Base-by-base conservation (phyloP, 352 stramenopile genomes). In the Phytophthora melonis region DNA sequence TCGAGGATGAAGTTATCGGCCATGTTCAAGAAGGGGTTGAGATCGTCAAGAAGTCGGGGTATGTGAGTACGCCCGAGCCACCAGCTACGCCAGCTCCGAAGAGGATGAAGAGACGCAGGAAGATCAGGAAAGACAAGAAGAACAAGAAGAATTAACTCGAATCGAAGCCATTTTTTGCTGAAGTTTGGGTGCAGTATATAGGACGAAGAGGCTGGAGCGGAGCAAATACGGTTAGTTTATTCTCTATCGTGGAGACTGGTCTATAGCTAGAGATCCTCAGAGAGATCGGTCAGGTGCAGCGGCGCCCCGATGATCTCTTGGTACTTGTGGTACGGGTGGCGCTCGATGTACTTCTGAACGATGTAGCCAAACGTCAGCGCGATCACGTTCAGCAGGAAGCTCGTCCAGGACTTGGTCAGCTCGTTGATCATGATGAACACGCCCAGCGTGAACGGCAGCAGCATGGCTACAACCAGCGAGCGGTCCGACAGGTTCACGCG, bases 381-480 rank as follows among this genome's bases (percentile, higher is more conserved):
- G 21, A 77, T 50, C 3, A 77, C 50, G 74, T 93, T 94, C 55
- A 96, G 79, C 45, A 65, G 74, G 21, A 94, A 82, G 71, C 87
- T 93, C 27, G 80, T 78, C 62, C 68, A 80, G 32, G 91, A 93
- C 76, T 95, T 95, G 67, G 88, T 83, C 72, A 94, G 70, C 72
- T 93, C 89, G 77, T 92, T 96, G 3, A 89, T 32, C 77, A 96
- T 88, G 58, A 96, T 87, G 57, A 94, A 93, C 11, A 86, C 62
- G 23, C 86, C 88, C 34, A 82, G 57, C 2, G 67, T 74, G 27
- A 96, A 80, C 13, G 77, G 62, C n/a, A 95, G 79, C 58, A 87
- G 81, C 59, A 94, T 75, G 9, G 81, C 60, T 58, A 90, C 25
- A n/a, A 80, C 58, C 55, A 95, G 67, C 18, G 79, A 72, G 16